These are phyloP conservation scores for Penstemon newberryi DNA, from an alignment of 257 asterid genomes.

Conservation along the genomic window DNA sequence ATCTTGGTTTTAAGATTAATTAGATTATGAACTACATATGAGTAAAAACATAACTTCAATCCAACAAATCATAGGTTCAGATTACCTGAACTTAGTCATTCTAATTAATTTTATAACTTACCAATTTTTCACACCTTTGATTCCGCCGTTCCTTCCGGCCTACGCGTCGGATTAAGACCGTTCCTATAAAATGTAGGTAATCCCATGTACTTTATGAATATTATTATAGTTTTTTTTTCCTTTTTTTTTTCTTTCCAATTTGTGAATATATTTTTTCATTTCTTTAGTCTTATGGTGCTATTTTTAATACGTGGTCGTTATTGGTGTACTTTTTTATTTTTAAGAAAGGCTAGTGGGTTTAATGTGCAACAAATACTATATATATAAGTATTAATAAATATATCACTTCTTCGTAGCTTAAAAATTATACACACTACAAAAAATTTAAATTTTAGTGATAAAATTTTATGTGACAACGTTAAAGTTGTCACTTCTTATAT, in stretches of 20 bases:
- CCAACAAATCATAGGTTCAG: constrained; percentile 21
- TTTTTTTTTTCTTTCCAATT: constrained; percentile 6
- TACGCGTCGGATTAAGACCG: constrained; percentile 33
- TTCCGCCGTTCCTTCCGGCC: constrained; percentile 52
- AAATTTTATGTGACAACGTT: too few relatives aligned
- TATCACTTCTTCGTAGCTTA: too few relatives aligned
- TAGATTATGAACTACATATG: background rate
- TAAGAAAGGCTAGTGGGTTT: background rate
- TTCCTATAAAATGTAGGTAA: background rate
- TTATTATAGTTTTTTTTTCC: background rate
- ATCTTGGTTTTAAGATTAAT: constrained; percentile 35
- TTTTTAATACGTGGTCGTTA: constrained; percentile 14
- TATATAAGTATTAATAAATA: too few relatives aligned
- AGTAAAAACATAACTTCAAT: constrained; percentile 16
- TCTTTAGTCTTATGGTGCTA: background rate
- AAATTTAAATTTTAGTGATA: too few relatives aligned
- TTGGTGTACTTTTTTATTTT: background rate
- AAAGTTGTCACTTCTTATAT: too few relatives aligned
- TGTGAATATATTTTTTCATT: background rate
- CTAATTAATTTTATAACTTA: too few relatives aligned
- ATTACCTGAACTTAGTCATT: constrained; percentile 54
- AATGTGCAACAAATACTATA: too few relatives aligned
- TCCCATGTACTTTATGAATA: background rate
- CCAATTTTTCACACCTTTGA: constrained; percentile 38
- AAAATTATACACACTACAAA: too few relatives aligned